phyloP scores from a whole-genome alignment of 768 basidiomycete genomes.

The Mycena chlorophos region DNA sequence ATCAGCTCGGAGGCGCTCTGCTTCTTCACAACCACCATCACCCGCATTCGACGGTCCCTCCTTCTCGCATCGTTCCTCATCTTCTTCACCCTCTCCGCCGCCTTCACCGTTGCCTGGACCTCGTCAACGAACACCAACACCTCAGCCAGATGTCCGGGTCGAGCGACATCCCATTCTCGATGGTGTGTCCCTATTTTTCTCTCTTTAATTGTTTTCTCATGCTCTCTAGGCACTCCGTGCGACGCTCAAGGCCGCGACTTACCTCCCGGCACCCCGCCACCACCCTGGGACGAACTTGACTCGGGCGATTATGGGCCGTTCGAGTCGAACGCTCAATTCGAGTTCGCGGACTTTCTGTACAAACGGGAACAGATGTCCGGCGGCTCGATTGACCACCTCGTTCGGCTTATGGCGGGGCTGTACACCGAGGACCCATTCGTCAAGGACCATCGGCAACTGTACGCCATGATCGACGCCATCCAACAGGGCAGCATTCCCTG shows the following conservation, averaged over 20 bases:
- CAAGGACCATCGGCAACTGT: background rate
- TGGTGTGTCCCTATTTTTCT: background rate
- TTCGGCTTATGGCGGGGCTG: conserved; percentile 8
- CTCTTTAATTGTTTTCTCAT: background rate
- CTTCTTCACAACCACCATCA: background rate
- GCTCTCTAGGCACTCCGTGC: conserved; percentile 17
- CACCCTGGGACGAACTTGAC: conserved; percentile 12
- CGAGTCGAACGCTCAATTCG: conserved; percentile 16
- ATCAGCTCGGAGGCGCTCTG: background rate
- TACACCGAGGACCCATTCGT: background rate
- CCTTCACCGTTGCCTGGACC: background rate
- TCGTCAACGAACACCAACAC: background rate
- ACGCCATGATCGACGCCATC: conserved; percentile 7
- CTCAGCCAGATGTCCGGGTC: background rate
- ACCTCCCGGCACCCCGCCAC: conserved; percentile 3
- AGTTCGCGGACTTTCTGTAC: conserved; percentile 15
- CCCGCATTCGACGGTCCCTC: background rate
- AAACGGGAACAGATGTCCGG: conserved; percentile 2
- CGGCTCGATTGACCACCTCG: background rate
- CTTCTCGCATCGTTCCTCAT: background rate
- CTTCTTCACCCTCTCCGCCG: background rate
- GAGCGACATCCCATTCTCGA: conserved; percentile 11
- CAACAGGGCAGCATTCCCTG: conserved; percentile 4
- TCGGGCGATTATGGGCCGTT: conserved; percentile 7
- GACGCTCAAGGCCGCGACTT: conserved; percentile 12